Evolutionary conservation across 1,284 basidiomycete genomes (phyloP).

Genomic region (Ceratobasidium sp.): DNA sequence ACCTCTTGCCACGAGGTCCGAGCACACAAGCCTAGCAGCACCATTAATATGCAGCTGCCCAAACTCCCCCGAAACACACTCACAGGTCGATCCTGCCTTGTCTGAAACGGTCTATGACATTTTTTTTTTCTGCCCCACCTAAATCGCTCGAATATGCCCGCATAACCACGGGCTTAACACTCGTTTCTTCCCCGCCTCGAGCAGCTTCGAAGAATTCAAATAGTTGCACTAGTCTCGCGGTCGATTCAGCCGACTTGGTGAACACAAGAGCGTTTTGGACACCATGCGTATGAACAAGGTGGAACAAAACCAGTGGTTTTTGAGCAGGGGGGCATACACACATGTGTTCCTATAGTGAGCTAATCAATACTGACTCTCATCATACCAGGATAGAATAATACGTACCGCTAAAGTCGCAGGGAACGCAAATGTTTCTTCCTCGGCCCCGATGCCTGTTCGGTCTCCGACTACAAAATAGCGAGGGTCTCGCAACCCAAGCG

Average conservation of each 20-base stretch:
- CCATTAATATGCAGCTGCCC: constrained; percentile 12
- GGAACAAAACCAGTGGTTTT: constrained; percentile 91
- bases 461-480: constrained; percentile 87
- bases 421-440: constrained; percentile 82
- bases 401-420: constrained; percentile 78
- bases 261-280: constrained; percentile 87
- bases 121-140: constrained; percentile 74
- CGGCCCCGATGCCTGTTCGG: constrained; percentile 60
- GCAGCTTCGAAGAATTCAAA: constrained; percentile 84
- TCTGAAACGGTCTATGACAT: constrained; percentile 83
- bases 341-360: constrained; percentile 80
- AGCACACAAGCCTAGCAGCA: constrained; percentile 83
- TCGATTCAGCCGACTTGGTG: constrained; percentile 95
- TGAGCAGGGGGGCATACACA: constrained; percentile 79
- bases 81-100: constrained; percentile 85
- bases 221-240: constrained; percentile 81
- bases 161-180: constrained; percentile 60
- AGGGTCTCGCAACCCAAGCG: constrained; percentile 81
- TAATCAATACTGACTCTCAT: not conserved
- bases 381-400: constrained; percentile 18
- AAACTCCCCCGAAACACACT: constrained; percentile 52
- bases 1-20: constrained; percentile 95
- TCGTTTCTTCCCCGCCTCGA: constrained; percentile 51
- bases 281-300: constrained; percentile 74
- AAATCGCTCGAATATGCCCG: constrained; percentile 91